phyloP scores from a whole-genome alignment of 1,284 basidiomycete species.

The Cryptococcus depauperatus region DNA sequence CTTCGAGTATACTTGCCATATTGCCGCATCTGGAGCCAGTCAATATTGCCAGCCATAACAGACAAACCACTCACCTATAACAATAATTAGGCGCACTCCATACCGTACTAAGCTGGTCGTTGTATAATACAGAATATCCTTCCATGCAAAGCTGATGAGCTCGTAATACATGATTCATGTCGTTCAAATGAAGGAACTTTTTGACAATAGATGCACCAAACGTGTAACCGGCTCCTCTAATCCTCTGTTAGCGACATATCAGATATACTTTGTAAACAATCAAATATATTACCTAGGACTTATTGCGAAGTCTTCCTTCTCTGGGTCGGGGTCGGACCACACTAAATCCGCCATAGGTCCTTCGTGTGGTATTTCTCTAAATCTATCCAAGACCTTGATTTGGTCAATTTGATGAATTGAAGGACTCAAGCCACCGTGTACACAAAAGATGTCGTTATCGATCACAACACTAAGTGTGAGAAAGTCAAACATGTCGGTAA shows the following conservation, averaged over 20 bases:
- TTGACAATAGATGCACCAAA: slow-evolving; percentile 98
- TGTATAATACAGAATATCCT: slow-evolving; percentile 89
- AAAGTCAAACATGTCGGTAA: slow-evolving; percentile 99
- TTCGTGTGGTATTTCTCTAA: slow-evolving; percentile 98
- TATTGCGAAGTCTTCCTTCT: slow-evolving; percentile 98
- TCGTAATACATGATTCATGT: slow-evolving; percentile 93
- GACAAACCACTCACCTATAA: slow-evolving; percentile 39
- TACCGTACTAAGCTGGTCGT: slow-evolving; percentile 90
- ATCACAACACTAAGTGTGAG: slow-evolving; percentile 95
- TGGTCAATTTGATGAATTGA: slow-evolving; percentile 99
- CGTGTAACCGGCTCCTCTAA: slow-evolving; percentile 94
- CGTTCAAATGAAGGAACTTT: slow-evolving; percentile 89
- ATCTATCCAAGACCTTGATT: slow-evolving; percentile 97
- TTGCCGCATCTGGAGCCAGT: slow-evolving; percentile 81
- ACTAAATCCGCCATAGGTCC: slow-evolving; percentile 99
- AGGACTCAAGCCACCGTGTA: slow-evolving; percentile 95
- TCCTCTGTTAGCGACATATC: slow-evolving; percentile 10
- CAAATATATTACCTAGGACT: slow-evolving; percentile 67
- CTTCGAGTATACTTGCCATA: slow-evolving; percentile 90
- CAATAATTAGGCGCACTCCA: slow-evolving; percentile 99
- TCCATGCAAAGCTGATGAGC: slow-evolving; percentile 99
- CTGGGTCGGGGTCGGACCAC: slow-evolving; percentile 98
- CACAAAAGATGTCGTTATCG: slow-evolving; percentile 98
- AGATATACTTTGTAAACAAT: no score
- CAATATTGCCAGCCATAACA: not conserved